Evolutionary conservation across 2,329 filamentous ascomycete species (phyloP).

Genomic region (Sclerotinia glacialis): DNA sequence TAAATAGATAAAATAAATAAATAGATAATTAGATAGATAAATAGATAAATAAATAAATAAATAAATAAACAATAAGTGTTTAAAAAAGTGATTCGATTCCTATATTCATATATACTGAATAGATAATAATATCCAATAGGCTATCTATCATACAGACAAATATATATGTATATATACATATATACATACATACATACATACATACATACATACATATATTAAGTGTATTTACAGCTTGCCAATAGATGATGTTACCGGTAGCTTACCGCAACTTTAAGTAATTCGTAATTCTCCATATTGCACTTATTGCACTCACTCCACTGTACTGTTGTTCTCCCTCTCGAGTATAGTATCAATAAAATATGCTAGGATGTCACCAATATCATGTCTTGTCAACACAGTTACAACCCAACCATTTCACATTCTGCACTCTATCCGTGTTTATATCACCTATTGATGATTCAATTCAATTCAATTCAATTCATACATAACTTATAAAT

Average conservation of each 20-base stretch:
- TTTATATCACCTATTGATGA: too few species aligned
- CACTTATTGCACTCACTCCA: background rate
- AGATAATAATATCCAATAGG: too few species aligned
- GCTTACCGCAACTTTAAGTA: constrained; percentile 4
- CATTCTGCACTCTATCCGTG: background rate
- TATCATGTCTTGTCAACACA: background rate
- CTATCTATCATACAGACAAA: too few species aligned
- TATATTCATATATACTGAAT: too few species aligned
- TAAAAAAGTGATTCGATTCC: too few species aligned
- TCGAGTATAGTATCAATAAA: background rate
- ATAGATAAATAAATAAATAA: too few species aligned
- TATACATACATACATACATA: background rate
- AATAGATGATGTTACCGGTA: background rate
- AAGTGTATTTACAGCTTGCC: background rate
- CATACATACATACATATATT: background rate
- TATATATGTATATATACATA: too few species aligned
- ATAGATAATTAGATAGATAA: too few species aligned
- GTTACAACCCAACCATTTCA: background rate
- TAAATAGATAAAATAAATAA: too few species aligned
- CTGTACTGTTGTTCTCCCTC: background rate
- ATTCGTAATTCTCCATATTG: constrained; percentile 1
- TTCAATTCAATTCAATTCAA: constrained; percentile 4
- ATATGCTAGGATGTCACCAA: background rate
- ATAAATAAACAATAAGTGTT: too few species aligned
- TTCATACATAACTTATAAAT: constrained; percentile 2